Percentiles rank a stretch among this genome's conserved stretches.
These are phyloP conservation scores for Candida hungchunana DNA, from an alignment of 805 yeast species.

Conservation along the genomic window DNA sequence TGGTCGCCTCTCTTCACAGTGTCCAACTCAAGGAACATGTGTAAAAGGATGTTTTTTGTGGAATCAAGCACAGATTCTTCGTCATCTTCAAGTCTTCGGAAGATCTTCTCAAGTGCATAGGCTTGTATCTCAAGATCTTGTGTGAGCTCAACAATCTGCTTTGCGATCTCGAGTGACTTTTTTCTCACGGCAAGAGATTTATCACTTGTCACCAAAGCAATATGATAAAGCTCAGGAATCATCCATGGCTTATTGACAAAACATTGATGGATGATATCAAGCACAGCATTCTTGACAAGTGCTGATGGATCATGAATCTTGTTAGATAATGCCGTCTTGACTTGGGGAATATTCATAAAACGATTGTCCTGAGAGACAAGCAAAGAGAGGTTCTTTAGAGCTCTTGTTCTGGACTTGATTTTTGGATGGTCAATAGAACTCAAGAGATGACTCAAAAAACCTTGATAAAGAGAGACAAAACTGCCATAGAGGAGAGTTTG, in stretches of 20 bases:
- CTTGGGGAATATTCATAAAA: slow-evolving; percentile 44
- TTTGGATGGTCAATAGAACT: slow-evolving; percentile 44
- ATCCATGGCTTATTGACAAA: slow-evolving; percentile 40
- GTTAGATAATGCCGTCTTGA: slow-evolving; percentile 48
- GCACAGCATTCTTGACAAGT: slow-evolving; percentile 69
- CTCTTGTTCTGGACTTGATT: slow-evolving; percentile 53
- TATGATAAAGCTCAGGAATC: slow-evolving; percentile 44
- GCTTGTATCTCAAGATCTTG: slow-evolving; percentile 30
- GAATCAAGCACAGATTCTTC: slow-evolving; percentile 50
- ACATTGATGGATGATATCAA: slow-evolving; percentile 58
- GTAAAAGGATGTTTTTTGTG: slow-evolving; percentile 35
- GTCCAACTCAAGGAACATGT: slow-evolving; percentile 19
- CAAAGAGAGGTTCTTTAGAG: slow-evolving; percentile 57
- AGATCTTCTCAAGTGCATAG: slow-evolving; percentile 45
- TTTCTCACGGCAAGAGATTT: slow-evolving; percentile 62
- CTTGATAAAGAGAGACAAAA: slow-evolving; percentile 40
- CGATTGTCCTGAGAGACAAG: slow-evolving; percentile 50
- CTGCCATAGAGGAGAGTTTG: slow-evolving; percentile 8
- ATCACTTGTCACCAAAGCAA: slow-evolving; percentile 39
- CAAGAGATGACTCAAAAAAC: slow-evolving; percentile 46
- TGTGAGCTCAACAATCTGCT: slow-evolving; percentile 40
- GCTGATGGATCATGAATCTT: slow-evolving; percentile 60
- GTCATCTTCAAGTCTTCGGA: slow-evolving; percentile 63
- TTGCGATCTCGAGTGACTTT: slow-evolving; percentile 51
- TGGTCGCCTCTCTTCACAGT: neutral